These are phyloP conservation scores for Trichoderma sp. DNA, from an alignment of 2,329 filamentous ascomycete species.

Conservation along the genomic window DNA sequence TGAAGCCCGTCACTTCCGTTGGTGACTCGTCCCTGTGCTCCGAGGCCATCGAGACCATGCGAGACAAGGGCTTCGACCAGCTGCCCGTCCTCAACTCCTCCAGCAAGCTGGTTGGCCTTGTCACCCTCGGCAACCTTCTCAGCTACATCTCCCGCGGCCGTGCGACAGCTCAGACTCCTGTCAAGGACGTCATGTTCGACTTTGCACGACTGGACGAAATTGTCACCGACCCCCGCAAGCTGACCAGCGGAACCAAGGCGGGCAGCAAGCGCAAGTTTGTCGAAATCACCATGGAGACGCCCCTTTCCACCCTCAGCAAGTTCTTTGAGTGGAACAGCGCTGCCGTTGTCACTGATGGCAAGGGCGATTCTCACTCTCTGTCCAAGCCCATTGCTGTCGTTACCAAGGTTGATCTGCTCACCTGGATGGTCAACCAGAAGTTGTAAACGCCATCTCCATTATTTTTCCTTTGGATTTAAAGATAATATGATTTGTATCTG, in stretches of 20 bases:
- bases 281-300: slow-evolving; percentile 90
- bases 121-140: slow-evolving; percentile 92
- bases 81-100: slow-evolving; percentile 78
- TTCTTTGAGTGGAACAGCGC: slow-evolving; percentile 99
- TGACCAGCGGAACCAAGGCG: slow-evolving; percentile 43
- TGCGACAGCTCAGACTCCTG: slow-evolving; percentile 68
- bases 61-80: slow-evolving; percentile 96
- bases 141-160: slow-evolving; percentile 84
- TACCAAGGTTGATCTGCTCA: slow-evolving; percentile 93
- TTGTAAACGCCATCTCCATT: slow-evolving; percentile 22
- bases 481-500: neutral
- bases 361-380: slow-evolving; percentile 52
- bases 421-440: slow-evolving; percentile 77
- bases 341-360: slow-evolving; percentile 83
- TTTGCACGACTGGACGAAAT: slow-evolving; percentile 86
- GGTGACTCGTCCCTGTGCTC: slow-evolving; percentile 68
- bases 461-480: neutral
- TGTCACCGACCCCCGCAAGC: slow-evolving; percentile 78
- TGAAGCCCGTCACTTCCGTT: slow-evolving; percentile 92
- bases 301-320: slow-evolving; percentile 75
- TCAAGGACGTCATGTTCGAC: slow-evolving; percentile 94
- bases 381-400: slow-evolving; percentile 84
- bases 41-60: slow-evolving; percentile 95
- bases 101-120: slow-evolving; percentile 78
- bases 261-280: slow-evolving; percentile 71